Base-by-base conservation (phyloP, 2,329 filamentous ascomycete genomes). In the Penicillium aurantiogriseum region DNA sequence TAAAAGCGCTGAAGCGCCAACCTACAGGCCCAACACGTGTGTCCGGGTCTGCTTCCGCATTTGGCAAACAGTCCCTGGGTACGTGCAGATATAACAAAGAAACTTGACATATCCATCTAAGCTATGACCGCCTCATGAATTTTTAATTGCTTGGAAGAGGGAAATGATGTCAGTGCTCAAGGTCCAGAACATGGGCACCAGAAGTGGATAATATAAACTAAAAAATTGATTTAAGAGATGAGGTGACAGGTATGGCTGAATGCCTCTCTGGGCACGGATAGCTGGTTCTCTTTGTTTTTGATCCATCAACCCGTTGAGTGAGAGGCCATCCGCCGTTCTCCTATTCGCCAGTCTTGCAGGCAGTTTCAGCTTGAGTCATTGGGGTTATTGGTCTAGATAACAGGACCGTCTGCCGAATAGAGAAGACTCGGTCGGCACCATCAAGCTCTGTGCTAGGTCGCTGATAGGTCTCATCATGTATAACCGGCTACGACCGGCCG, bases 311-410 rank as follows among this genome's bases (percentile, higher is more conserved):
- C 10, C 4, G 9, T 69, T 71, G 35, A 71, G 63, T 25, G 29
- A 9, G 17, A 42, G 33, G 76, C 91, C 91, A 96, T 2, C 92
- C 92, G 7, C 92, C 91, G n/a, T 80, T 79, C 65, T 96, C 92
- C 91, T 91, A 96, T 45, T 87, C 71, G 0, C 91, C 91, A 1
- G 85, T 79, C 44, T 80, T 75, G 67, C 96, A 95, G 0, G 92
- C 73, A 59, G 86, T 87, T n/a, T 79, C 74, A 19, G 83, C 74
- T 25, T 90, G 81, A 0, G 82, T 76, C 0, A 82, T 74, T 0
- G 82, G 76, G 45, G 91, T 81, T 3, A 85, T 80, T 39, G 94
- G 88, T 0, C 90, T 91, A 36, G 35, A n/a, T 17, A 36, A 17
- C 8, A 36, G 7, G 17, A n/a, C 35, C 3, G 8, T 36, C n/a